Evolutionary conservation across 495 filamentous ascomycete species (phyloP), one percentile per base, ranked within the genome.

Genomic region (Talaromyces thailandensis): DNA sequence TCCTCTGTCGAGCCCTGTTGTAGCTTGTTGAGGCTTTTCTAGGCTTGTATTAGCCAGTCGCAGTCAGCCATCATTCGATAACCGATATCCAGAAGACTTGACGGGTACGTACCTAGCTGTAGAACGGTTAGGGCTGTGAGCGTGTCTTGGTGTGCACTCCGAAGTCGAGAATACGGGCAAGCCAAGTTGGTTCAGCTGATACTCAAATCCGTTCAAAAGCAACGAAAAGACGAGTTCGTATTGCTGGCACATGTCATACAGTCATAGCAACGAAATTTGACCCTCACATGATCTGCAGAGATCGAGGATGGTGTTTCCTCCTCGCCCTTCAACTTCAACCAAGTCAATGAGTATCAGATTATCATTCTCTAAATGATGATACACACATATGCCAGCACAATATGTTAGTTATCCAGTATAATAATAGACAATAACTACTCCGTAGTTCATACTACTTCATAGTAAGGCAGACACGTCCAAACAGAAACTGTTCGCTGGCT

Each of bases 271-370:
- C 23, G 51, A 55, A 26, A n/a, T 28, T 55, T 14, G 51, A 55
- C 16, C 51, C 51, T 55, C 51, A 55, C 51, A 55, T 55, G 51
- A 55, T 55, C 51, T 55, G 24, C 51, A 25, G 23, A 55, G 51
- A 28, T 48, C 43, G 43, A 48, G 35, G 35, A 40, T 40, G 11
- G 9, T 40, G 35, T 40, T 40, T 14, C 2, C 35, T 6, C 14
- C 16, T 16, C 12, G 12, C 35, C 35, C 16, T 37, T 37, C 35
- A 40, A 16, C 35, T 12, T 12, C 35, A 40, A 16, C 4, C 4
- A 40, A 35, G 35, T 40, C 35, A 16, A 16, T 4, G 35, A 40
- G 14, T n/a, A n/a, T 16, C 35, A 40, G 35, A 40, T 12, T 40
- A 16, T 16, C 5, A 12, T 40, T 3, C 43, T 18, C 43, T 48